A percentile compares a stretch with the other conserved stretches of the same genome.
Evolutionary conservation across 139 green algal species (phyloP).

Genomic region (Protoeuglena noctilucae): DNA sequence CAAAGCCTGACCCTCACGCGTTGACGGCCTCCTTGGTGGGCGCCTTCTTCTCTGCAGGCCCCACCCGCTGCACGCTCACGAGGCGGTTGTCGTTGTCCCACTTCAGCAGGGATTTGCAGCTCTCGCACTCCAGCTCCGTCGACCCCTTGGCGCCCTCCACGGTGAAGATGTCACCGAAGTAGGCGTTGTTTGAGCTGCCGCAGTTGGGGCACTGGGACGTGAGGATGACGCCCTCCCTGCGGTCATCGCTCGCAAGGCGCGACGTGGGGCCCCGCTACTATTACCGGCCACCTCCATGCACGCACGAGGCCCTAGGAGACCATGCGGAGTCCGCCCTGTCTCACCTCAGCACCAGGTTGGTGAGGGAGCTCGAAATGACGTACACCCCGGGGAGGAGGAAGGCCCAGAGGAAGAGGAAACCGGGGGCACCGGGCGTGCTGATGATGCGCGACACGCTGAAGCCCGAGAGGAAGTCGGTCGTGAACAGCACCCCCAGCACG

Average conservation of each 20-base stretch:
- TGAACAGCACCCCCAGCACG: constrained; percentile 55
- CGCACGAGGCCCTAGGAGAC: background rate
- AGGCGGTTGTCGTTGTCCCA: constrained; percentile 27
- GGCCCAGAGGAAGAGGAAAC: no score
- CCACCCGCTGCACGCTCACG: background rate
- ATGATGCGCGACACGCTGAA: constrained; percentile 4
- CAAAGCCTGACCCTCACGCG: no score
- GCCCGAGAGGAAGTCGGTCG: constrained; percentile 62
- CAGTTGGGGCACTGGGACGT: constrained; percentile 60
- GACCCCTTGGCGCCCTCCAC: constrained; percentile 44
- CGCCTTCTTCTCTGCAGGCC: background rate
- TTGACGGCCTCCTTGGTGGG: constrained; percentile 1
- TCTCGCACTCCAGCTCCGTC: constrained; percentile 44
- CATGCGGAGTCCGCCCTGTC: background rate
- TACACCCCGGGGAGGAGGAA: constrained; percentile 72
- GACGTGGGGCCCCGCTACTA: background rate
- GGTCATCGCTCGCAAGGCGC: no score
- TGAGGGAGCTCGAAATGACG: constrained; percentile 55
- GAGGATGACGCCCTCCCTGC: constrained; percentile 16
- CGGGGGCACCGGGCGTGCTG: no score
- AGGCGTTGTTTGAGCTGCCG: constrained; percentile 42
- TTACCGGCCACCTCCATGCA: background rate
- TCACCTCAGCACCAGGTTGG: constrained; percentile 64
- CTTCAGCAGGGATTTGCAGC: constrained; percentile 46
- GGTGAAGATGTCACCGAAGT: constrained; percentile 74